Base-by-base conservation (phyloP, 768 basidiomycete genomes). In the Trichaptum fuscoviolaceum region DNA sequence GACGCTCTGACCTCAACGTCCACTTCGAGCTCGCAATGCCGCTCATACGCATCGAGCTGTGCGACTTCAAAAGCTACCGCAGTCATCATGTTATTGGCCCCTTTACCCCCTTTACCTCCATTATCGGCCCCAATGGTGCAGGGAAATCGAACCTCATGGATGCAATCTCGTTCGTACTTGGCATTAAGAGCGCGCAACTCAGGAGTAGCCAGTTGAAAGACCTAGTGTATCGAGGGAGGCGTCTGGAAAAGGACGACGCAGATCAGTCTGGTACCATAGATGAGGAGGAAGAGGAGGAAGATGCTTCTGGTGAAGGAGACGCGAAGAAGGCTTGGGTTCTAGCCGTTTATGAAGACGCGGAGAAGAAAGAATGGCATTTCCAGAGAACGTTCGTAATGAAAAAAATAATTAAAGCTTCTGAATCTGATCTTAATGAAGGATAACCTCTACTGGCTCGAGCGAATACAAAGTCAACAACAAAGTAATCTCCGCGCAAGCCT, bases 101-200 rank as follows among this genome's bases (percentile, higher is more conserved):
- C 1, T 95, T 96, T 80, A 87, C 85, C 79, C 88, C 89, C 73
- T 99, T 99, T 78, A 96, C 96, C 0, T 96, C 94, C 12, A 84
- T 98, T 65, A 98, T 99, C 71, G 97, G 97, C 24, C 96, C 97
- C 36, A 99, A 99, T 89, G 96, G 97, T 66, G 95, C 96, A 0
- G 97, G 97, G 67, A 99, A 99, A 75, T 96, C 95, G 10, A 99
- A 99, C 76, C 87, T 99, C 65, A 99, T 99, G 97, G 97, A 99
- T 75, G 97, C 97, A 63, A 98, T 99, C 70, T 99, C 97, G 3
- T 99, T 99, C 75, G 97, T 99, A 9, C 88, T 99, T 7, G 97
- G 97, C 34, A 91, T 99, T 30, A 95, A 96, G 81, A 95, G 93
- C 68, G 91, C 89, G 1, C 94, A 97, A 69, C 83, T 99, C 35